Evolutionary conservation across 306 rosid species (phyloP), one percentile per base, ranked within the genome.

Genomic region (Arachis hypogaea): DNA sequence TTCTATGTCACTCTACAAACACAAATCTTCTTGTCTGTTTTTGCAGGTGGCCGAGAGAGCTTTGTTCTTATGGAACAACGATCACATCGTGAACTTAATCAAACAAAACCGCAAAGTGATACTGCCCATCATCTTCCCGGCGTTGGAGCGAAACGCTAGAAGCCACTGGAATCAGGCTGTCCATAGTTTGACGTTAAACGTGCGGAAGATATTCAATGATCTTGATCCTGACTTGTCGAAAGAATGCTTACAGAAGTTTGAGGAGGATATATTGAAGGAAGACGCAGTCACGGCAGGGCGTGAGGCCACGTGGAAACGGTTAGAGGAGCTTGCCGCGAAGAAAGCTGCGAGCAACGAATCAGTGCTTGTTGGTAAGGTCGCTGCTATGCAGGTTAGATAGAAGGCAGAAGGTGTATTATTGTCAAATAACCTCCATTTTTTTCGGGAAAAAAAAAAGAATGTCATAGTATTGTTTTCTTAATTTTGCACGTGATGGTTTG

Each of bases 121-220:
- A 69, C 86, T 91, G 14, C 97, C 97, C 50, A 88, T 89, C 49
- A 80, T 89, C 69, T 85, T 92, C 78, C 88, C 96, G 51, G 96
- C 96, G 28, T 58, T 92, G 85, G 93, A 92, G 87, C 86, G 44
- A 82, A 92, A 88, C 77, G 78, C 86, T 4, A 86, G 77, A 77
- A 80, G 74, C 59, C 97, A 89, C 73, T 89, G 97, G 97, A 92
- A 87, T 69, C 97, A 92, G 76, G 91, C 92, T 57, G 97, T 92
- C 45, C 91, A 84, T 75, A 82, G 91, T 77, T 77, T 92, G 90
- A 92, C 97, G 40, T 61, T 87, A 46, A 89, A 89, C 51, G 96
- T 86, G 59, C 87, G 86, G 55, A 89, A 89, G 83, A 70, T 92
- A 59, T 89, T 89, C 84, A 57, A 57, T 3, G 97, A 92, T 73